Percentiles rank a stretch among this genome's conserved stretches.
Evolutionary conservation across 768 basidiomycete genomes (phyloP).

Genomic region (Piloderma croceum): DNA sequence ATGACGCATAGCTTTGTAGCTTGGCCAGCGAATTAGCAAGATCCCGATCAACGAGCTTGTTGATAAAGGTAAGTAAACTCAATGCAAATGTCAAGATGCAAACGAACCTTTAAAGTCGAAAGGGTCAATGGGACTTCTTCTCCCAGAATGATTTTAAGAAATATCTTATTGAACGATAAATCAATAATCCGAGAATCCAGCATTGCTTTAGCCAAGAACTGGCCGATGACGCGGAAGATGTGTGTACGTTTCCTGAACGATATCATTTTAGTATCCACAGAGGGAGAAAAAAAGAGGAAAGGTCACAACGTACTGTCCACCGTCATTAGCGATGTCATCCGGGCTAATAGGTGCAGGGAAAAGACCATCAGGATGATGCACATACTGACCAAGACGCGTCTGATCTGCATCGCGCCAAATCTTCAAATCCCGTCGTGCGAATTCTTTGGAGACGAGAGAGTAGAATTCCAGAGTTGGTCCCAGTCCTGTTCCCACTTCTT

Average conservation of each 20-base stretch:
- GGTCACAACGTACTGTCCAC: constrained; percentile 70
- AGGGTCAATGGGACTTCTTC: constrained; percentile 81
- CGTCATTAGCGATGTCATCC: constrained; percentile 66
- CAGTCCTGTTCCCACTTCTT: constrained; percentile 96
- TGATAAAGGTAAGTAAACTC: not conserved
- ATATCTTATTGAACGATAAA: constrained; percentile 90
- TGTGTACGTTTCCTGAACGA: constrained; percentile 69
- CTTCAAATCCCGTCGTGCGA: constrained; percentile 81
- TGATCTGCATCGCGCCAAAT: constrained; percentile 87
- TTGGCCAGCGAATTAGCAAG: constrained; percentile 84
- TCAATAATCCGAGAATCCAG: constrained; percentile 97
- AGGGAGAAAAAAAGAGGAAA: not conserved
- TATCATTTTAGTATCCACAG: constrained; percentile 6
- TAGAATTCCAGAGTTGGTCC: constrained; percentile 99
- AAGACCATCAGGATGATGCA: constrained; percentile 78
- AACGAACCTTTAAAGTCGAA: constrained; percentile 78
- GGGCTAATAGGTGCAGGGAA: constrained; percentile 80
- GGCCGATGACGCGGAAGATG: constrained; percentile 85
- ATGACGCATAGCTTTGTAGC: constrained; percentile 60
- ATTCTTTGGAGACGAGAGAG: constrained; percentile 93
- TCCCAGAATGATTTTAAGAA: constrained; percentile 84
- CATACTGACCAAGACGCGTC: constrained; percentile 58
- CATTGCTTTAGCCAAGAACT: constrained; percentile 96
- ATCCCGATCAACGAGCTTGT: constrained; percentile 74
- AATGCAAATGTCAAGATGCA: constrained; percentile 11